phyloP scores from a whole-genome alignment of 2,329 filamentous ascomycete genomes.

The Oidium heveae region DNA sequence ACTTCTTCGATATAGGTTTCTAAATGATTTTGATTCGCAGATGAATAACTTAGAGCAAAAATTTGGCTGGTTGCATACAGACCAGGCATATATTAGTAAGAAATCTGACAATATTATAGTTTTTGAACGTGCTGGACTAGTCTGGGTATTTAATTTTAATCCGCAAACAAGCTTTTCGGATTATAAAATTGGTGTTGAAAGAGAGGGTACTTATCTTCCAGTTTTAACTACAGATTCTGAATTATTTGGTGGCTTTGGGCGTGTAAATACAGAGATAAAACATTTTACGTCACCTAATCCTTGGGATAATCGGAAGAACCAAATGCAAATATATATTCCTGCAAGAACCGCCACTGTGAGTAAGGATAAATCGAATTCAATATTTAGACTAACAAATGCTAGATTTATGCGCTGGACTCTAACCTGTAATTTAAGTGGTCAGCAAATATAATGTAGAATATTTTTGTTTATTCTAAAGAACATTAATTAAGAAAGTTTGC shows the following conservation, averaged over 20 bases:
- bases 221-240: constrained; percentile 60
- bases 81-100: constrained; percentile 76
- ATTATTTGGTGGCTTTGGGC: constrained; percentile 53
- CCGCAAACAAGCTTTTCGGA: constrained; percentile 64
- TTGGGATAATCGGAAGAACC: constrained; percentile 82
- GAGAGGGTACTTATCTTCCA: constrained; percentile 62
- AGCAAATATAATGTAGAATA: too few species aligned
- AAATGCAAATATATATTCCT: constrained; percentile 76
- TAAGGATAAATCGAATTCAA: constrained; percentile 3
- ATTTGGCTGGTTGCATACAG: constrained; percentile 69
- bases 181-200: constrained; percentile 74
- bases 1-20: constrained; percentile 65
- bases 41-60: constrained; percentile 79
- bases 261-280: constrained; percentile 53
- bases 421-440: constrained; percentile 8
- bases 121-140: constrained; percentile 70
- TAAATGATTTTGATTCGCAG: constrained; percentile 78
- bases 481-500: too few species aligned
- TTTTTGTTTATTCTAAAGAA: too few species aligned
- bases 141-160: constrained; percentile 96
- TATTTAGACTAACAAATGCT: constrained; percentile 2
- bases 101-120: constrained; percentile 90
- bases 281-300: constrained; percentile 81
- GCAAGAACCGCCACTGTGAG: constrained; percentile 59
- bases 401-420: constrained; percentile 16